These are phyloP conservation scores for Amaranthus cruentus DNA, from an alignment of 148 eudicot genomes.

Conservation along the genomic window DNA sequence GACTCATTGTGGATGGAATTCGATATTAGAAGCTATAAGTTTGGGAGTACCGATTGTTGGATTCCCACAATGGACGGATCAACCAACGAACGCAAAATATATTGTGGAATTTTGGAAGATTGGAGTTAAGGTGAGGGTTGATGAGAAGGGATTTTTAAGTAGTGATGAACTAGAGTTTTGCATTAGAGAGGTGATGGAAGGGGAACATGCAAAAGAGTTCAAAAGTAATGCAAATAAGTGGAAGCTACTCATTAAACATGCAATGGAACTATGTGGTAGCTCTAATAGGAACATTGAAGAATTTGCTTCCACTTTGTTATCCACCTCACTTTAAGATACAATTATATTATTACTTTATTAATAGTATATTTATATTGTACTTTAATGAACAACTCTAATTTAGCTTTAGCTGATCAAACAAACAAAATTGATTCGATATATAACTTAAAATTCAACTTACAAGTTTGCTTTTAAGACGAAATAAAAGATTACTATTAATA, in stretches of 20 bases:
- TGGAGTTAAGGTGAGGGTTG: conserved; percentile 31
- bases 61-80: conserved; percentile 47
- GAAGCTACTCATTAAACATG: conserved; percentile 32
- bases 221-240: conserved; percentile 30
- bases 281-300: conserved; percentile 39
- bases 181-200: conserved; percentile 40
- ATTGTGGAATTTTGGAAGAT: conserved; percentile 38
- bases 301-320: conserved; percentile 13
- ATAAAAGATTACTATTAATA: no score
- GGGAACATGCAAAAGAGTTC: conserved; percentile 28
- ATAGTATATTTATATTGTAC: no score
- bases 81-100: conserved; percentile 43
- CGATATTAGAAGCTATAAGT: conserved; percentile 46
- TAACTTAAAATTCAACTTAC: no score
- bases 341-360: no score
- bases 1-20: conserved; percentile 61
- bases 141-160: conserved; percentile 29
- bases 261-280: conserved; percentile 43
- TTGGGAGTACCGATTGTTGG: conserved; percentile 49
- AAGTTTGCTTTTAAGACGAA: no score
- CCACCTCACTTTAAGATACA: no score
- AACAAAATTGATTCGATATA: no score
- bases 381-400: no score
- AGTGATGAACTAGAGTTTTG: conserved; percentile 28
- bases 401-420: no score